Evolutionary conservation across 208 protist genomes (phyloP).

Genomic region (Acanthamoeba lenticulata): DNA sequence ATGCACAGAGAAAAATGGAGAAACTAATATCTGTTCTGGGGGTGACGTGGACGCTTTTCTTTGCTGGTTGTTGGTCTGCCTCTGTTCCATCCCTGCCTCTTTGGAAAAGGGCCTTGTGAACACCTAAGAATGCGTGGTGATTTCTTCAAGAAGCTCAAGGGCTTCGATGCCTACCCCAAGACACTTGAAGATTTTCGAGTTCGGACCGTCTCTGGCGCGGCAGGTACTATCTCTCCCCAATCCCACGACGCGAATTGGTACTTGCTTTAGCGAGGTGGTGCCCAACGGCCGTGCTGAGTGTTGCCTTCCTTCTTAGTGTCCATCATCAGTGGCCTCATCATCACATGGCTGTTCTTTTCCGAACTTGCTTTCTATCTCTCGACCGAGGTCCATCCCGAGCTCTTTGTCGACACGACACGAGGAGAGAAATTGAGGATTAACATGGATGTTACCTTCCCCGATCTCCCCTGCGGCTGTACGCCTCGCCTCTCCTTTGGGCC

Average conservation of each 20-base stretch:
- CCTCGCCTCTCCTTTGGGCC: background rate
- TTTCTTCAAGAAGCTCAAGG: slow-evolving; percentile 62
- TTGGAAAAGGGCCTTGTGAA: too few relatives aligned
- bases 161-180: slow-evolving; percentile 79
- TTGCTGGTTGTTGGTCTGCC: too few relatives aligned
- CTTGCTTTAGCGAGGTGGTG: background rate
- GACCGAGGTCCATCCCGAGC: slow-evolving; percentile 75
- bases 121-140: background rate
- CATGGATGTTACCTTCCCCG: slow-evolving; percentile 82
- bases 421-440: slow-evolving; percentile 84
- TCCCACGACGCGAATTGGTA: background rate
- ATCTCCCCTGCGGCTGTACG: slow-evolving; percentile 83
- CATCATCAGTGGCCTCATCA: slow-evolving; percentile 77
- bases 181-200: slow-evolving; percentile 80
- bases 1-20: too few relatives aligned
- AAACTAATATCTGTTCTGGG: too few relatives aligned
- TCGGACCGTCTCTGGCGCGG: slow-evolving; percentile 75
- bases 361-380: slow-evolving; percentile 81
- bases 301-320: slow-evolving; percentile 72
- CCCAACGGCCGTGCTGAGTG: background rate
- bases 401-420: slow-evolving; percentile 81
- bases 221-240: background rate
- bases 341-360: slow-evolving; percentile 81
- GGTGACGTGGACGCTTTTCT: too few relatives aligned
- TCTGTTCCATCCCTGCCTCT: too few relatives aligned